phyloP scores from a whole-genome alignment of 2,329 filamentous ascomycete genomes.

The Monilinia aucupariae region DNA sequence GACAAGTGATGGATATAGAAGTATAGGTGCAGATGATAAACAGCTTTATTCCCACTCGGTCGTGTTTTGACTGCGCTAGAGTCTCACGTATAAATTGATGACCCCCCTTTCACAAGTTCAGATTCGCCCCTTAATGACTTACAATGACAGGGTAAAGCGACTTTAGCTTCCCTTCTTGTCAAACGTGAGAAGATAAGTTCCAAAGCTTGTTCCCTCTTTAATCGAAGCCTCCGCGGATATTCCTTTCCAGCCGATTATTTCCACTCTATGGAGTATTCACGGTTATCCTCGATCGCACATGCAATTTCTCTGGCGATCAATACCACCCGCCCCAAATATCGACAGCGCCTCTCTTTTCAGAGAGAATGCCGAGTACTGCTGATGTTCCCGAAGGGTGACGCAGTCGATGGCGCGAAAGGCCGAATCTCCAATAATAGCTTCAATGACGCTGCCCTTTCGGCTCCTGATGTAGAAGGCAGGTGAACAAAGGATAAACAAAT shows the following conservation, averaged over 20 bases:
- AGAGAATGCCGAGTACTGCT: background rate
- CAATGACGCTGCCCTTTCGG: background rate
- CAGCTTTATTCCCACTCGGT: slow-evolving; percentile 29
- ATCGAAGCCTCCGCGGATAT: slow-evolving; percentile 5
- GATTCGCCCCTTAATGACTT: slow-evolving; percentile 21
- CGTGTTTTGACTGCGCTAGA: slow-evolving; percentile 19
- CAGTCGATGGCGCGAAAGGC: background rate
- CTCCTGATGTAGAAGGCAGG: background rate
- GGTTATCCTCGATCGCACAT: background rate
- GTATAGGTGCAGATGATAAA: slow-evolving; percentile 27
- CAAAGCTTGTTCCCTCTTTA: background rate
- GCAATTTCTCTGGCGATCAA: background rate
- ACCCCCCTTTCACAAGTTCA: slow-evolving; percentile 18
- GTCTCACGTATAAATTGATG: slow-evolving; percentile 27
- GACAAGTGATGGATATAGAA: slow-evolving; percentile 29
- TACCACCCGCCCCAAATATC: background rate
- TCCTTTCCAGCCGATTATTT: background rate
- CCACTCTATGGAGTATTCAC: background rate
- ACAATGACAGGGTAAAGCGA: slow-evolving; percentile 18
- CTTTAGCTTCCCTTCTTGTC: slow-evolving; percentile 1
- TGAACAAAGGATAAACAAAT: background rate
- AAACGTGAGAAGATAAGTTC: background rate
- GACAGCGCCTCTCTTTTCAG: background rate
- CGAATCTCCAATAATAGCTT: background rate
- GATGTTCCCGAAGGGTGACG: background rate